Conservation (phyloP, 2,329 filamentous ascomycete species). For the Pseudogymnoascus sp. region DNA sequence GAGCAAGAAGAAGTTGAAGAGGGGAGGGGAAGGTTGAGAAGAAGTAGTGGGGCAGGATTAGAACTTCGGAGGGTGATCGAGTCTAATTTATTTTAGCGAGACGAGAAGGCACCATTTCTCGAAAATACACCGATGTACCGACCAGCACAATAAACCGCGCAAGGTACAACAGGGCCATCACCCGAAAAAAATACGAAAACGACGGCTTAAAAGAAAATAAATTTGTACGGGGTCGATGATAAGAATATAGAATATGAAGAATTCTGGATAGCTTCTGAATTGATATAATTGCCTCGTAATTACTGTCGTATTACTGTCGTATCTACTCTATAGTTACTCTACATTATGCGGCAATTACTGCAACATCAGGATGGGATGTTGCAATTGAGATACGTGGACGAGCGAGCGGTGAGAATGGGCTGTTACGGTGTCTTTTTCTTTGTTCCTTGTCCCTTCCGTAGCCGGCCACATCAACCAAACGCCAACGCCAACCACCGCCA, state of each 20-base stretch:
- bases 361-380: neutral
- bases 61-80: neutral
- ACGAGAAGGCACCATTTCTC: conserved; percentile 6
- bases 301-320: neutral
- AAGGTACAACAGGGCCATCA: neutral
- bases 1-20: conserved; percentile 12
- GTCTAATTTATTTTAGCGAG: conserved; percentile 10
- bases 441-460: conserved; percentile 1
- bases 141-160: neutral
- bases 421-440: neutral
- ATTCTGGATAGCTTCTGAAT: neutral
- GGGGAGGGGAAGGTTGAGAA: conserved; percentile 11
- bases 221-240: neutral
- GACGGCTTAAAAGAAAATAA: neutral
- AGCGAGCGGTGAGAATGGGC: neutral
- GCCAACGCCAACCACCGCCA: neutral
- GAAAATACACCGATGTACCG: neutral
- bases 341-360: neutral
- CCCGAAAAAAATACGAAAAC: neutral
- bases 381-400: neutral
- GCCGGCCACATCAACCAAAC: neutral
- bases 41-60: conserved; percentile 5
- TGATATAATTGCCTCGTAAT: neutral
- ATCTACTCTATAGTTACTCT: neutral
- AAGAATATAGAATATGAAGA: neutral